Percentiles rank a stretch among this genome's conserved stretches.
Evolutionary conservation across 2,329 filamentous ascomycete genomes (phyloP).

Genomic region (Cladophialophora yegresii): DNA sequence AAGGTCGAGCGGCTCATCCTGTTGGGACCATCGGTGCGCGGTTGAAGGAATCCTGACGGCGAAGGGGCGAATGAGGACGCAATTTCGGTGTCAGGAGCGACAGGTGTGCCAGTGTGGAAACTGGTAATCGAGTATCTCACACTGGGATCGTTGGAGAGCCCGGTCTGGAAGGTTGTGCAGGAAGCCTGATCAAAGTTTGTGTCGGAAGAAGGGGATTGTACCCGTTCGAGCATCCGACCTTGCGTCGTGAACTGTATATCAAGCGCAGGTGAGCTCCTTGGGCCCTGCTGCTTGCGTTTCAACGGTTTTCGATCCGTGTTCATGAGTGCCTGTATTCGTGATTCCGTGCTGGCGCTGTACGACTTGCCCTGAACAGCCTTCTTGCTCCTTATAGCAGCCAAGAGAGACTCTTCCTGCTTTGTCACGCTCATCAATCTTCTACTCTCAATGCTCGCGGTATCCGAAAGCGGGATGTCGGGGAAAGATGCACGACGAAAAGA

Average conservation of each 20-base stretch:
- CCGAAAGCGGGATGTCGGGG: conserved; percentile 29
- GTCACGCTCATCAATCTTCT: conserved; percentile 57
- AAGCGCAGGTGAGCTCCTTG: not conserved
- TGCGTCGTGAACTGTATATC: conserved; percentile 9
- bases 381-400: conserved; percentile 55
- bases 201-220: conserved; percentile 16
- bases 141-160: conserved; percentile 26
- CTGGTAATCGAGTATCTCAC: conserved; percentile 32
- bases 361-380: conserved; percentile 45
- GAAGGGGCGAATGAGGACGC: conserved; percentile 11
- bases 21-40: conserved; percentile 6
- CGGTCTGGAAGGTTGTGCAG: conserved; percentile 34
- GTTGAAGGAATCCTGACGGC: conserved; percentile 17
- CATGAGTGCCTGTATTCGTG: conserved; percentile 37
- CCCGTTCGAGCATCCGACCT: conserved; percentile 4
- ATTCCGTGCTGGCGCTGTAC: conserved; percentile 41
- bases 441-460: conserved; percentile 37
- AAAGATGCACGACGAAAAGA: conserved; percentile 24
- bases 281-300: not conserved
- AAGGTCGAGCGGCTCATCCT: conserved; percentile 28
- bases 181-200: conserved; percentile 27
- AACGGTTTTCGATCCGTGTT: conserved; percentile 6
- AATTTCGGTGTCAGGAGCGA: conserved; percentile 24
- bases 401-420: conserved; percentile 54
- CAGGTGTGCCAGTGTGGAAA: conserved; percentile 27